These are phyloP conservation scores for Ramaria rubella DNA, from an alignment of 768 basidiomycete genomes.

Conservation along the genomic window DNA sequence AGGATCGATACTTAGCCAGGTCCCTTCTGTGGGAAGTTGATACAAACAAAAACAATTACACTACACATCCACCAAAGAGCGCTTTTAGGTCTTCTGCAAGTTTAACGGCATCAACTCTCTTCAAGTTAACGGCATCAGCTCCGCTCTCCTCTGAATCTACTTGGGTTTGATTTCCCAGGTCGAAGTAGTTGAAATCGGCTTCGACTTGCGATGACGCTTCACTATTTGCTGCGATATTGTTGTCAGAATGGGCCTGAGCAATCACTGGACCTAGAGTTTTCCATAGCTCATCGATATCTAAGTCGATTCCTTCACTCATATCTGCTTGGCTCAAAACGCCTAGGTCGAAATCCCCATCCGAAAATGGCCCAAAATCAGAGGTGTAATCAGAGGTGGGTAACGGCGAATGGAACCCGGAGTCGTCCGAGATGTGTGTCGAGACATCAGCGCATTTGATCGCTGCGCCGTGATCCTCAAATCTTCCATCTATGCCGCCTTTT, in stretches of 20 bases:
- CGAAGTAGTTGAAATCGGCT: not conserved
- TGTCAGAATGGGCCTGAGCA: slow-evolving; percentile 5
- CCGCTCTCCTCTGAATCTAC: slow-evolving; percentile 1
- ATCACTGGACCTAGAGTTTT: slow-evolving; percentile 6
- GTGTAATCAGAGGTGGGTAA: not conserved
- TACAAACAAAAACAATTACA: slow-evolving; percentile 1
- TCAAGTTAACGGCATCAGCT: too few relatives aligned
- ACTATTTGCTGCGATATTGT: not conserved
- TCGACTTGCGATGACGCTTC: not conserved
- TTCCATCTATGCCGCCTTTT: not conserved
- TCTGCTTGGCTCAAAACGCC: not conserved
- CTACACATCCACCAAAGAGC: slow-evolving; percentile 9
- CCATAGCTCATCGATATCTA: slow-evolving; percentile 10
- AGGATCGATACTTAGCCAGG: too few relatives aligned
- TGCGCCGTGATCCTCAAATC: not conserved
- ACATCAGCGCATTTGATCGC: not conserved
- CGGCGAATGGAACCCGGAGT: not conserved
- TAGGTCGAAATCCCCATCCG: not conserved
- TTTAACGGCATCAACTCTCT: slow-evolving; percentile 5
- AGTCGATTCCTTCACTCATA: not conserved
- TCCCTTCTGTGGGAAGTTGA: too few relatives aligned
- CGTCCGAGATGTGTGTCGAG: not conserved
- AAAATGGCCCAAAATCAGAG: not conserved
- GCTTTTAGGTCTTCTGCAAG: slow-evolving; percentile 11
- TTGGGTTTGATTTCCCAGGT: not conserved